Evolutionary conservation across 2,329 filamentous ascomycete genomes (phyloP).

Genomic region (Aspergillus ochraceus): DNA sequence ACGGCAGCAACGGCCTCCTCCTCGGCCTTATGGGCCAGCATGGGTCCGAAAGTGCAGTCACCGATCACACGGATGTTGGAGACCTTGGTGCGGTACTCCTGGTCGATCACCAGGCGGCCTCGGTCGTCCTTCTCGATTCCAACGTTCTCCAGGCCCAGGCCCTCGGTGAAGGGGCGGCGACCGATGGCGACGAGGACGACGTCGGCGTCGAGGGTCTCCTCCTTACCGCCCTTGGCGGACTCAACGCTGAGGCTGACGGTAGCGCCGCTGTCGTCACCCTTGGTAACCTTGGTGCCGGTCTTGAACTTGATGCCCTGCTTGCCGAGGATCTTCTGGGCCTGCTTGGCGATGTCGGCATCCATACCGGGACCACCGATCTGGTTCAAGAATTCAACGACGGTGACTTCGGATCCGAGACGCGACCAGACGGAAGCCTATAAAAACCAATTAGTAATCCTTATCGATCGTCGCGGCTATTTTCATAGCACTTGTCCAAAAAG

Average conservation of each 20-base stretch:
- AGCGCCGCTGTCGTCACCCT: constrained; percentile 77
- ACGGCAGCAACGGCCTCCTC: constrained; percentile 94
- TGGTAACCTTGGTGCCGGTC: constrained; percentile 90
- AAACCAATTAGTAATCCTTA: background rate
- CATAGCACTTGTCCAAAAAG: background rate
- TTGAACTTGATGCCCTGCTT: constrained; percentile 99
- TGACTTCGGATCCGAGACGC: constrained; percentile 87
- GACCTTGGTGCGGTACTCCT: constrained; percentile 96
- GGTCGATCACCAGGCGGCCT: constrained; percentile 94
- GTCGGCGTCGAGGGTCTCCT: constrained; percentile 87
- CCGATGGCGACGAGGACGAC: constrained; percentile 97
- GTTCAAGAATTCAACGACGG: constrained; percentile 92
- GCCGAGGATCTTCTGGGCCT: constrained; percentile 83
- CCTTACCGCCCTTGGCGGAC: constrained; percentile 93
- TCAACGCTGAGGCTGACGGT: constrained; percentile 82
- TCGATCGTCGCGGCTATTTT: background rate
- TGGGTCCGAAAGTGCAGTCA: constrained; percentile 94
- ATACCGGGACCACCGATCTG: constrained; percentile 98
- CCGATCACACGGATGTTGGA: constrained; percentile 96
- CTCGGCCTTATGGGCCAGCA: constrained; percentile 99
- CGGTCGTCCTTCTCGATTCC: constrained; percentile 74
- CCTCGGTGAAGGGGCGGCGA: constrained; percentile 88
- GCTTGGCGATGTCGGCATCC: constrained; percentile 91
- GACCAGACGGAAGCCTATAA: constrained; percentile 84
- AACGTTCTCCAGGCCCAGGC: constrained; percentile 90